phyloP scores from a whole-genome alignment of 2,329 filamentous ascomycete species.

The Verticillium klebahnii region DNA sequence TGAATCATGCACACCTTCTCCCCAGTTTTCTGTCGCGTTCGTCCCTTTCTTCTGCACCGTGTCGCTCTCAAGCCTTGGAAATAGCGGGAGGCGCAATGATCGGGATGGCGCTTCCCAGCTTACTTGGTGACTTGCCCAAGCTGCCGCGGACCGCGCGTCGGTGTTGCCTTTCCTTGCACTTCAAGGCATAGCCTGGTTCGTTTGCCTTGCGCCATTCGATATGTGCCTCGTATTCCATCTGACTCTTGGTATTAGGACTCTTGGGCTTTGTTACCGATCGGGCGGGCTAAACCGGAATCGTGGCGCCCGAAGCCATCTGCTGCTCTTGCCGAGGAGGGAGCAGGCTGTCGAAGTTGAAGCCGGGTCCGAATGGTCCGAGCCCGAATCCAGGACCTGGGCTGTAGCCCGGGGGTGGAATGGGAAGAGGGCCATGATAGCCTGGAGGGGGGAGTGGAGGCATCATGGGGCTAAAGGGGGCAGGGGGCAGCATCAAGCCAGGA shows the following conservation, averaged over 20 bases:
- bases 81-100: neutral
- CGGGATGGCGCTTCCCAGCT: neutral
- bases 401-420: neutral
- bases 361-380: neutral
- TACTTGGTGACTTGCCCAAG: neutral
- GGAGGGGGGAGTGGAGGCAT: neutral
- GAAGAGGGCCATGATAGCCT: neutral
- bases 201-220: constrained; percentile 45
- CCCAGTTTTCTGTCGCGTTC: too few relatives aligned
- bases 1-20: neutral
- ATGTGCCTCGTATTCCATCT: constrained; percentile 43
- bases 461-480: neutral
- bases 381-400: neutral
- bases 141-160: constrained; percentile 15
- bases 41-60: neutral
- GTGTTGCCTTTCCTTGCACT: constrained; percentile 40
- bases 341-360: neutral
- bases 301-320: neutral
- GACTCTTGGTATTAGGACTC: constrained; percentile 32
- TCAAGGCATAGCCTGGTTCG: constrained; percentile 41
- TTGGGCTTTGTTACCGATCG: constrained; percentile 33
- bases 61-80: neutral
- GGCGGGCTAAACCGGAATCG: neutral
- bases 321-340: neutral
- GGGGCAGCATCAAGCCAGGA: neutral